These are phyloP conservation scores for Globisporangium paddicum DNA, from an alignment of 352 stramenopile genomes.

Conservation along the genomic window DNA sequence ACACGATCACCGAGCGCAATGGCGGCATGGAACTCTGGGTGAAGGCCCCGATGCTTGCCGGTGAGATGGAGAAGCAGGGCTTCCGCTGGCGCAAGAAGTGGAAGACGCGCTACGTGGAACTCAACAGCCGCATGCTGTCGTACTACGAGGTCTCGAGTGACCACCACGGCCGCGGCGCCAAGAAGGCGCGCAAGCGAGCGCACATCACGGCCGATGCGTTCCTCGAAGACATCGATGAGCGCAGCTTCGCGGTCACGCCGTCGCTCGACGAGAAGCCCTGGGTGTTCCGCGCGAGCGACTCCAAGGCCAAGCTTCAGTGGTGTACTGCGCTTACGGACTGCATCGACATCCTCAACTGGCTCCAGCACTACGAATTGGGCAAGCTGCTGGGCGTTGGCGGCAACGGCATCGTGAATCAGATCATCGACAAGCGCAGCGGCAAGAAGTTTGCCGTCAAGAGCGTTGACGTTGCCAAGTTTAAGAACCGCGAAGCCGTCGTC, in stretches of 20 bases:
- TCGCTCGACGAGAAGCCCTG: slow-evolving; percentile 49
- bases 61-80: slow-evolving; percentile 65
- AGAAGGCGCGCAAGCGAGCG: slow-evolving; percentile 40
- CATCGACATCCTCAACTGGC: slow-evolving; percentile 74
- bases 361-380: slow-evolving; percentile 66
- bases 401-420: slow-evolving; percentile 64
- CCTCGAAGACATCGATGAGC: slow-evolving; percentile 47
- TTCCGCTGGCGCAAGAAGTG: slow-evolving; percentile 80
- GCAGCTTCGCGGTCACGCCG: slow-evolving; percentile 50
- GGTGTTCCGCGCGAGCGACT: slow-evolving; percentile 49
- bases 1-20: slow-evolving; percentile 75
- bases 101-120: slow-evolving; percentile 66
- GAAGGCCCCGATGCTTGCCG: slow-evolving; percentile 61
- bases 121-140: slow-evolving; percentile 64
- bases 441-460: slow-evolving; percentile 70
- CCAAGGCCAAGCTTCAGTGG: slow-evolving; percentile 52
- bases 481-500: slow-evolving; percentile 61
- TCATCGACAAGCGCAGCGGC: slow-evolving; percentile 55
- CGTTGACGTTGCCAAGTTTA: slow-evolving; percentile 73
- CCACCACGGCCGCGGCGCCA: slow-evolving; percentile 14
- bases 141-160: slow-evolving; percentile 47
- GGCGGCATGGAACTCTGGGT: slow-evolving; percentile 71
- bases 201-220: slow-evolving; percentile 52
- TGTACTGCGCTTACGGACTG: slow-evolving; percentile 61
- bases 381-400: slow-evolving; percentile 63